Evolutionary conservation across 2,329 filamentous ascomycete species (phyloP).

Genomic region (Diaporthe destruens): DNA sequence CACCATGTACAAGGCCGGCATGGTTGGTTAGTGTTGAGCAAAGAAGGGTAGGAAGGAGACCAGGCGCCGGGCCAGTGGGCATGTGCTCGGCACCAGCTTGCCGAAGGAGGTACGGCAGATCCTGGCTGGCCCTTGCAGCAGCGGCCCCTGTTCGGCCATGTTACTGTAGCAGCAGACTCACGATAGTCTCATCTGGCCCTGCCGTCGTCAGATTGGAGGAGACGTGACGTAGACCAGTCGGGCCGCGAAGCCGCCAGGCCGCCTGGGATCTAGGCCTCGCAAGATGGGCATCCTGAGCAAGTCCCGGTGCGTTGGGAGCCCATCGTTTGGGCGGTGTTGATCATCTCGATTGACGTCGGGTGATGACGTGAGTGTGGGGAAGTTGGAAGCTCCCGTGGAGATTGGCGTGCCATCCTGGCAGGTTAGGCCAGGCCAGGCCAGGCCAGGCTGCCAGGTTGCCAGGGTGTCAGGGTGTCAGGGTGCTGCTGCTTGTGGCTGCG

Average conservation of each 20-base stretch:
- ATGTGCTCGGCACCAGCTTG: constrained; percentile 14
- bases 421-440: not conserved
- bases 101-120: not conserved
- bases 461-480: too few relatives aligned
- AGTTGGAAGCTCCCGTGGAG: not conserved
- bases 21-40: not conserved
- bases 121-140: not conserved
- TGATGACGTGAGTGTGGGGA: constrained; percentile 24
- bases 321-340: not conserved
- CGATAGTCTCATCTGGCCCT: constrained; percentile 7
- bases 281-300: not conserved
- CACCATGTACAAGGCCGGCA: not conserved
- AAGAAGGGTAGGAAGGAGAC: too few relatives aligned
- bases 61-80: not conserved
- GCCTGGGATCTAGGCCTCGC: constrained; percentile 5
- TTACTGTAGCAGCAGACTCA: not conserved
- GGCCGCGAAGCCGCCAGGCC: constrained; percentile 3
- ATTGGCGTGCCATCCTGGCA: not conserved
- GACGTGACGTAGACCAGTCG: constrained; percentile 3
- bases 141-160: not conserved
- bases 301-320: not conserved
- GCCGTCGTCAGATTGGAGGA: not conserved
- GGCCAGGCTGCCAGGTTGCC: not conserved
- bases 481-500: too few relatives aligned
- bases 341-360: constrained; percentile 31